phyloP scores from a whole-genome alignment of 371 early-diverging fungal species.

The Funneliformis caledonium region DNA sequence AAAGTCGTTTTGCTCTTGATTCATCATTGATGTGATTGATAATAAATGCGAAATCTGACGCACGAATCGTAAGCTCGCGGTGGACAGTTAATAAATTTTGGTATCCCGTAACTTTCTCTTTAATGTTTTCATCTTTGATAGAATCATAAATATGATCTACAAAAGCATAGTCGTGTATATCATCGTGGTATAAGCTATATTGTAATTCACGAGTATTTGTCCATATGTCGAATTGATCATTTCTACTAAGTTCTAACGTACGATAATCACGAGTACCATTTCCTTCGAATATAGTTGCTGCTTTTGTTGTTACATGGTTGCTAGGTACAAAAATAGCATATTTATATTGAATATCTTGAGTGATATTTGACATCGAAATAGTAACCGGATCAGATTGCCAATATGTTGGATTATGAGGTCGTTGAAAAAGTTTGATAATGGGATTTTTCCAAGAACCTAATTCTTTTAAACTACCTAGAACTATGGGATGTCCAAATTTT shows the following conservation, averaged over 20 bases:
- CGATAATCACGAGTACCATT: not conserved
- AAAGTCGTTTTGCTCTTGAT: not conserved
- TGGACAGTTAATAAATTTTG: not conserved
- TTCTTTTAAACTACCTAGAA: not conserved
- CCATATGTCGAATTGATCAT: constrained; percentile 18
- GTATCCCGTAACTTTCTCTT: constrained; percentile 12
- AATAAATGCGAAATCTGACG: not conserved
- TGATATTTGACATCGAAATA: not conserved
- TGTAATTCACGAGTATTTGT: not conserved
- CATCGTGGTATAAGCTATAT: too few relatives aligned
- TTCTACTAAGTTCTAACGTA: not conserved
- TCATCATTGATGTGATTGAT: not conserved
- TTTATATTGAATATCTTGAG: not conserved
- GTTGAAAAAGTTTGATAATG: not conserved
- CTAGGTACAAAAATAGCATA: not conserved
- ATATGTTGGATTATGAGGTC: not conserved
- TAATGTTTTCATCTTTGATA: not conserved
- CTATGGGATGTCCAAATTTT: not conserved
- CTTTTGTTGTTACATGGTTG: not conserved
- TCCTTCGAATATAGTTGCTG: constrained; percentile 9
- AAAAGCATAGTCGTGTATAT: not conserved
- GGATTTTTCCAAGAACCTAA: constrained; percentile 14
- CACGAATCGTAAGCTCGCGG: not conserved
- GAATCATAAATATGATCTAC: not conserved
- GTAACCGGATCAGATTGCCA: constrained; percentile 18